Base-by-base conservation (phyloP, 768 basidiomycete species). In the Collybiopsis confluens region DNA sequence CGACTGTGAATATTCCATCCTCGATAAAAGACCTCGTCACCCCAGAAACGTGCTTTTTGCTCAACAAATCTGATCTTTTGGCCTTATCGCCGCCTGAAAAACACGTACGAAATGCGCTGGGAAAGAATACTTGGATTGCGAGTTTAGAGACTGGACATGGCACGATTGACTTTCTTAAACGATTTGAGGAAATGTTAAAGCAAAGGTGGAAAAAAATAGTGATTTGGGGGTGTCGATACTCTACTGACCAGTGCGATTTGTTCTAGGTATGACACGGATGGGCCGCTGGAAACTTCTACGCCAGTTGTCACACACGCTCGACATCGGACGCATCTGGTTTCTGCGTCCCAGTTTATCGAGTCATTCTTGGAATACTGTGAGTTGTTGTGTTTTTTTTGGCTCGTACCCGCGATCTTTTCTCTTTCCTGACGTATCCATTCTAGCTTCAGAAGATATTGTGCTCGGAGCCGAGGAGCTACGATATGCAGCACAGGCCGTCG, bases 401-500 rank as follows among this genome's bases (percentile, higher is more conserved):
- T 54, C n/a, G n/a, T n/a, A n/a, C n/a, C n/a, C n/a, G n/a, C n/a
- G n/a, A n/a, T n/a, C n/a, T n/a, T n/a, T n/a, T n/a, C n/a, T n/a
- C n/a, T n/a, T n/a, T n/a, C n/a, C n/a, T n/a, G n/a, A n/a, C n/a
- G n/a, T n/a, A n/a, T n/a, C n/a, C n/a, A 58, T 52, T 36, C 27
- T 62, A 86, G 85, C 79, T 8, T 61, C 79, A 1, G 75, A 79
- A n/a, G 89, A 93, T 56, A 70, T 94, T 3, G 91, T 94, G 5
- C 64, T 90, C 10, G 91, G 82, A 4, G 92, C 92, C 0, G 93
- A 96, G 65, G 91, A 93, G 63, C 74, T 96, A 23, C 82, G 93
- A 23, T 92, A 93, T 63, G 93, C 92, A 1, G 85, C 87, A 0
- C 79, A 81, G 55, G 85, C 90, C 3, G 79, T 96, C n/a, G 92